Percentiles rank a stretch among this genome's conserved stretches.
Conservation (phyloP, 2,329 filamentous ascomycete genomes). For the Aureobasidium sp. region DNA sequence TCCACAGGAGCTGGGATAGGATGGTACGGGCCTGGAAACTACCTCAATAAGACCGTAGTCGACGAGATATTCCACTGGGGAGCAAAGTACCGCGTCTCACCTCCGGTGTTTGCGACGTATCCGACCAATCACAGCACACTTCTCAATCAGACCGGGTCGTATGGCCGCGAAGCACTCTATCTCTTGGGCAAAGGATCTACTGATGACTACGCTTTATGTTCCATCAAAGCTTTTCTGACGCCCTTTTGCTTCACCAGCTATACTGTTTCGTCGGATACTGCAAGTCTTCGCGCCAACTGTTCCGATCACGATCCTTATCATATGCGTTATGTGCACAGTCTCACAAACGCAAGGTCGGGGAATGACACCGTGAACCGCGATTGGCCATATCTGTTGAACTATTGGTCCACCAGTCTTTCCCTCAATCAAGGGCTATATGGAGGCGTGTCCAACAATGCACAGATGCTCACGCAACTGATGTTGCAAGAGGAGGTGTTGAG, state of each 20-base stretch:
- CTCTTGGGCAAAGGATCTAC: neutral
- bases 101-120: neutral
- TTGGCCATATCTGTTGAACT: neutral
- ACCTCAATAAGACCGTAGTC: conserved; percentile 32
- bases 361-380: neutral
- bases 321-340: neutral
- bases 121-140: neutral
- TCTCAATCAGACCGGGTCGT: neutral
- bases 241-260: neutral
- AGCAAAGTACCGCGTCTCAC: conserved; percentile 15
- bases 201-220: neutral
- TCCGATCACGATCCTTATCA: neutral
- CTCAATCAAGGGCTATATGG: neutral
- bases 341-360: neutral
- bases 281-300: neutral
- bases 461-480: neutral
- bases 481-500: neutral
- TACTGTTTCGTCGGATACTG: neutral
- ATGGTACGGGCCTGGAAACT: neutral
- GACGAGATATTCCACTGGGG: conserved; percentile 56
- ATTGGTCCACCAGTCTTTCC: neutral
- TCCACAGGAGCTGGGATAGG: neutral
- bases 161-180: neutral
- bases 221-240: neutral
- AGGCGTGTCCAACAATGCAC: neutral